These are phyloP conservation scores for Pezicula rhizophila DNA, from an alignment of 2,329 filamentous ascomycete species.

Conservation along the genomic window DNA sequence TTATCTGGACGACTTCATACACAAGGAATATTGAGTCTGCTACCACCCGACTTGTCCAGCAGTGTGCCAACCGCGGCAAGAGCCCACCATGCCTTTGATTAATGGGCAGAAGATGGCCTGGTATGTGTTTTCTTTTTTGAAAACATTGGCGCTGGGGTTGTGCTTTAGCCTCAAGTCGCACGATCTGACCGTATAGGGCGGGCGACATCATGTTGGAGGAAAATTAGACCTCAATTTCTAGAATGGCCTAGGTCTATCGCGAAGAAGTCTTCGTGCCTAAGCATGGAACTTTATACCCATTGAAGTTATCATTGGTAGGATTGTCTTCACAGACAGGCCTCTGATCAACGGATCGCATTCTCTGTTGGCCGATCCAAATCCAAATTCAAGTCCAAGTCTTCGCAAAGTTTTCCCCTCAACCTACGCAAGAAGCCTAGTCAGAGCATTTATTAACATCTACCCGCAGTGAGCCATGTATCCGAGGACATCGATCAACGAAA, in stretches of 20 bases:
- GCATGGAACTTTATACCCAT: no score
- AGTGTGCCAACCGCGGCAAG: conserved; percentile 6
- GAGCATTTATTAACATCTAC: conserved; percentile 12
- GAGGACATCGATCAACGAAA: conserved; percentile 70
- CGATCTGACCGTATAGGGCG: neutral
- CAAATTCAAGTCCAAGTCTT: no score
- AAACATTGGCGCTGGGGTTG: neutral
- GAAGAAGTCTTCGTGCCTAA: no score
- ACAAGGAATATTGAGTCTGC: conserved; percentile 7
- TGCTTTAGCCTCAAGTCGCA: conserved; percentile 9
- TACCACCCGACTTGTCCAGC: conserved; percentile 10
- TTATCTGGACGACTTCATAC: conserved; percentile 15
- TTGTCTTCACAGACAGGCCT: no score
- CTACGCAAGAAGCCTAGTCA: neutral
- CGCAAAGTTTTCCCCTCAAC: neutral
- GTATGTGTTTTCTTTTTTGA: conserved; percentile 38
- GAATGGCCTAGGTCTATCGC: no score
- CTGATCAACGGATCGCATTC: no score
- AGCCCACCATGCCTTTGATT: conserved; percentile 55
- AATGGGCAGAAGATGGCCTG: conserved; percentile 70
- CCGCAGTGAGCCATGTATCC: conserved; percentile 64
- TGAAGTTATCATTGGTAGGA: no score
- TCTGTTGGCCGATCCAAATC: no score
- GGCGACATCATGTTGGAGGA: no score
- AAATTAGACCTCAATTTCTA: no score